A percentile compares a stretch with the other conserved stretches of the same genome.
Evolutionary conservation across 805 yeast genomes (phyloP).

Genomic region (Kuraishia piskuri): DNA sequence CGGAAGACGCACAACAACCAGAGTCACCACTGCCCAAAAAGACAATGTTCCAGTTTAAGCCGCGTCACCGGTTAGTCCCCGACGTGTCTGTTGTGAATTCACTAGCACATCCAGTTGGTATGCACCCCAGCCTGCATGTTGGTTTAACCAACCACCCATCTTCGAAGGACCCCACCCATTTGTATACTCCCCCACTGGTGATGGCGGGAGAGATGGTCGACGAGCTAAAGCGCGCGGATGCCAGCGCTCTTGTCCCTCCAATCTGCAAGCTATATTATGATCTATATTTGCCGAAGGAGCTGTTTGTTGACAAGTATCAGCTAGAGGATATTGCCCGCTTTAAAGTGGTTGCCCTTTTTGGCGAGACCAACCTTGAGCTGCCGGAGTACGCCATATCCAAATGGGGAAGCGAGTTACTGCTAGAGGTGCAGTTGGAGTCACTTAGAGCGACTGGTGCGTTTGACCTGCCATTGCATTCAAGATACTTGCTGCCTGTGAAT

Average conservation of each 20-base stretch:
- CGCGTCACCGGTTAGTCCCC: neutral
- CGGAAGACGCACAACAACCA: neutral
- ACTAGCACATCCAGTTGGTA: neutral
- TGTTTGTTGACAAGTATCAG: slow-evolving; percentile 21
- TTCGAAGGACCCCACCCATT: neutral
- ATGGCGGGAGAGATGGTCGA: neutral
- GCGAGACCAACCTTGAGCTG: slow-evolving; percentile 20
- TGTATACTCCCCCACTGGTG: neutral
- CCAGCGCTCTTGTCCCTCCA: neutral
- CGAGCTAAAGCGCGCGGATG: neutral
- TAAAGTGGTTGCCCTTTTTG: slow-evolving; percentile 8
- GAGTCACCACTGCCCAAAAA: neutral
- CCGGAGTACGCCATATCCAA: slow-evolving; percentile 18
- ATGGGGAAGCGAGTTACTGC: slow-evolving; percentile 15
- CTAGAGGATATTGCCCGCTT: slow-evolving; percentile 7
- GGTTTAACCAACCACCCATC: neutral
- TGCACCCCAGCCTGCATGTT: neutral
- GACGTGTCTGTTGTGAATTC: neutral
- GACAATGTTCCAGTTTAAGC: slow-evolving; percentile 2
- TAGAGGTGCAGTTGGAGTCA: slow-evolving; percentile 8
- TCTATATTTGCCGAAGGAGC: slow-evolving; percentile 15
- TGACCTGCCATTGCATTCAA: slow-evolving; percentile 22
- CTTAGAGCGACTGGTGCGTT: slow-evolving; percentile 10
- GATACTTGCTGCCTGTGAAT: slow-evolving; percentile 18
- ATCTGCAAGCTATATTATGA: slow-evolving; percentile 15